Percentiles rank a stretch among this genome's conserved stretches.
Evolutionary conservation across 73 alveolate genomes (phyloP).

Genomic region (Paraurostyla sp.): DNA sequence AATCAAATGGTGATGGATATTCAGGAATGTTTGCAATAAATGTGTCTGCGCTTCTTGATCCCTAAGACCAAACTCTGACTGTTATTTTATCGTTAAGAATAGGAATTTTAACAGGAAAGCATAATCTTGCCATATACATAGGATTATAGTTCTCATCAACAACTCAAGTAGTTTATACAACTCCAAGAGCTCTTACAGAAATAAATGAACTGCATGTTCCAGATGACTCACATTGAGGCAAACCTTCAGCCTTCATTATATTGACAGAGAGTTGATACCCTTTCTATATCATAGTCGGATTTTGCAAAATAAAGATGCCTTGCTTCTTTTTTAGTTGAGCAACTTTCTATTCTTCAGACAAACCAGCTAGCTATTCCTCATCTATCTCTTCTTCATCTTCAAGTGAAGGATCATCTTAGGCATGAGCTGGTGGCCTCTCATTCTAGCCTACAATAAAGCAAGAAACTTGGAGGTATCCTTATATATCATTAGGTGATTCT

Average conservation of each 20-base stretch:
- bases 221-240: constrained; percentile 73
- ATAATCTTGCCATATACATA: constrained; percentile 74
- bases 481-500: constrained; percentile 85
- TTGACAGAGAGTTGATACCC: constrained; percentile 86
- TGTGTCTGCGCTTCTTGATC: constrained; percentile 69
- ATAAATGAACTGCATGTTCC: constrained; percentile 73
- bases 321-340: constrained; percentile 76
- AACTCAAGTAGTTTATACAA: constrained; percentile 77
- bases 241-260: constrained; percentile 88
- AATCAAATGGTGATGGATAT: constrained; percentile 86
- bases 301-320: constrained; percentile 61
- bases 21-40: constrained; percentile 94
- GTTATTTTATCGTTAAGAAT: constrained; percentile 91
- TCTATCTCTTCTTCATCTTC: constrained; percentile 87
- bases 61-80: constrained; percentile 88
- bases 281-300: constrained; percentile 78
- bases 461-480: constrained; percentile 88
- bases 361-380: constrained; percentile 82
- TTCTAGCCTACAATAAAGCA: constrained; percentile 93
- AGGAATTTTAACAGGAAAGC: constrained; percentile 91
- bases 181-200: constrained; percentile 87
- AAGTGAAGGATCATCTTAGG: constrained; percentile 71
- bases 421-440: constrained; percentile 97
- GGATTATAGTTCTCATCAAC: constrained; percentile 84
- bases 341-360: constrained; percentile 81